Base-by-base conservation (phyloP, 2,329 filamentous ascomycete genomes). In the Xylariaceae sp. region DNA sequence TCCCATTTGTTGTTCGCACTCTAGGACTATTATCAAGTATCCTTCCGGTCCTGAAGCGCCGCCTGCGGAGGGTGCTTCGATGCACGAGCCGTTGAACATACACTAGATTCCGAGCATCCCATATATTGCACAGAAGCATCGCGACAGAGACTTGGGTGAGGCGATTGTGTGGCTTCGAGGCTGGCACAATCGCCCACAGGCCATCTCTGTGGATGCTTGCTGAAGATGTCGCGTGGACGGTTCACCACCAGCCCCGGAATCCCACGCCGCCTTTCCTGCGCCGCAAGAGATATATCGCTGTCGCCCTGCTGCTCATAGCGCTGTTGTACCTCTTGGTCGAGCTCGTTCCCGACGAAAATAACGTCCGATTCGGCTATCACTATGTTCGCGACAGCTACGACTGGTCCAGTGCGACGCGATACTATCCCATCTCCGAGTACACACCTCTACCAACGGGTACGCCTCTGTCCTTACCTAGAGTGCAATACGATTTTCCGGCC, bases 381-480 rank as follows among this genome's bases (percentile, higher is more conserved):
- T 67, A 58, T 38, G 64, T 66, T n/a, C 57, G 50, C 34, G 59
- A 59, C 22, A 61, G 57, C 50, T 66, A 64, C 54, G 59, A 67
- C 55, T 67, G 64, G 64, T 63, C 65, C n/a, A 55, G 61, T n/a
- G 57, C 60, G 44, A 51, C 48, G 42, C 42, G 61, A 13, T 54
- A 57, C 38, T 60, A 61, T 48, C 64, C 64, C 6, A 60, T 66
- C 36, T 47, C 62, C 31, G 53, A 63, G 34, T 62, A 63, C 39
- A 57, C 56, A 5, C 63, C 62, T 12, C 47, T 67, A 14, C 65
- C 65, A 14, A 58, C 62, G 5, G 64, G 63, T 42, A 48, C 6
- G 19, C 65, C 62, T 31, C 58, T 45, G 16, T 42, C 57, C 22
- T 38, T 67, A 19, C 64, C 64, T n/a, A 52, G 56, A 33, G 60